phyloP scores from a whole-genome alignment of 129 eudicot species.

The Calendula officinalis region DNA sequence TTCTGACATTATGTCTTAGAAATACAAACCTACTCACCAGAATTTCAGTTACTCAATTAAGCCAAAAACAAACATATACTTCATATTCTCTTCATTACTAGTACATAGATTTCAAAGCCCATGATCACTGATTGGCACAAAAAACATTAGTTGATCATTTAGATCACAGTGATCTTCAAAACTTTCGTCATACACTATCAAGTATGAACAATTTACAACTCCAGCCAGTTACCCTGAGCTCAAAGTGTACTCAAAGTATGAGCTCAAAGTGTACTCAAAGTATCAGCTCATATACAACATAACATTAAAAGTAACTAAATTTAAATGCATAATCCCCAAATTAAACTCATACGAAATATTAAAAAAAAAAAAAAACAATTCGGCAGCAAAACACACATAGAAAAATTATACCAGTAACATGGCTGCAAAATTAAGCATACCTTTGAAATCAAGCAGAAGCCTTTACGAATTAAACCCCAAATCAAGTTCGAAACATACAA shows the following conservation, averaged over 20 bases:
- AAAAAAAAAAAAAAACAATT: slow-evolving; percentile 20
- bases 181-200: slow-evolving; percentile 13
- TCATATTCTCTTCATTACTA: slow-evolving; percentile 6
- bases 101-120: neutral
- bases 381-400: slow-evolving; percentile 6
- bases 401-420: slow-evolving; percentile 4
- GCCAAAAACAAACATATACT: slow-evolving; percentile 19
- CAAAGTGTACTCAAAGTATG: slow-evolving; percentile 21
- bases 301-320: slow-evolving; percentile 14
- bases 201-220: slow-evolving; percentile 1
- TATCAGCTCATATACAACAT: slow-evolving; percentile 19
- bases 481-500: slow-evolving; percentile 39
- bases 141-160: slow-evolving; percentile 19
- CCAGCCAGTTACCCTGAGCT: slow-evolving; percentile 5
- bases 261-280: slow-evolving; percentile 23
- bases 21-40: neutral
- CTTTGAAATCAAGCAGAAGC: slow-evolving; percentile 39
- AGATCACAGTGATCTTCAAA: slow-evolving; percentile 38
- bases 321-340: slow-evolving; percentile 9
- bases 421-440: slow-evolving; percentile 32
- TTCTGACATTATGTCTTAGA: neutral
- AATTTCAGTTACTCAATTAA: neutral
- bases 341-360: slow-evolving; percentile 19
- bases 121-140: slow-evolving; percentile 14
- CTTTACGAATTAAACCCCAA: slow-evolving; percentile 18